Evolutionary conservation across 805 yeast genomes (phyloP), one percentile per base, ranked within the genome.

Genomic region (Clavispora vitiphila): DNA sequence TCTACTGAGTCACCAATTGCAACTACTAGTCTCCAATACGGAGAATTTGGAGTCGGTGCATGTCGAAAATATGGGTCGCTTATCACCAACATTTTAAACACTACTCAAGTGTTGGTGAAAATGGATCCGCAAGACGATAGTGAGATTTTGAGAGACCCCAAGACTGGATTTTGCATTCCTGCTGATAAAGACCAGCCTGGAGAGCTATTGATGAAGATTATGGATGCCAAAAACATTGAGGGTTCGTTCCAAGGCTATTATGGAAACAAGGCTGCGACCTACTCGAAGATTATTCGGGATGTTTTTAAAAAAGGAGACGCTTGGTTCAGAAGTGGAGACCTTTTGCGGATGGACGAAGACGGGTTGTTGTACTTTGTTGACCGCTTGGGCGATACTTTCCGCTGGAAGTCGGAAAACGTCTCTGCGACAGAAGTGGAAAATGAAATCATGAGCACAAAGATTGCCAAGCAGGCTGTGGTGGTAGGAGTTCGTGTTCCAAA

Each of bases 371-470:
- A 83, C 63, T 90, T 90, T 62, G 87, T 89, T 35, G 98, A 90
- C 68, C 72, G 98, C 56, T 65, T 91, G 56, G 98, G 98, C 32
- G 98, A 90, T 58, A 91, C 97, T 0, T 90, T 86, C 69, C 74
- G 98, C 53, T 90, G 98, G 98, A 91, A 88, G 66, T 84, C 95
- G 2, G 98, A 90, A 65, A 90, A 90, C 61, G 96, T 91, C 9
- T 81, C 93, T 14, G 89, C 97, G 11, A 82, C 90, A 25, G 97
- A 90, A 65, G 96, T 90, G 30, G 97, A 91, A 58, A 85, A 83
- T 56, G 82, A 80, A 57, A 62, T 86, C 22, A 72, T 76, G 62
- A 69, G 69, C 6, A 64, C 72, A 5, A 56, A 62, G 35, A 61
- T 61, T 5, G 67, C 84, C 37, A 73, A 74, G 46, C 87, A 83